Evolutionary conservation across 2,329 filamentous ascomycete genomes (phyloP), one percentile per base, ranked within the genome.

Genomic region (Ophiocordyceps unilateralis): DNA sequence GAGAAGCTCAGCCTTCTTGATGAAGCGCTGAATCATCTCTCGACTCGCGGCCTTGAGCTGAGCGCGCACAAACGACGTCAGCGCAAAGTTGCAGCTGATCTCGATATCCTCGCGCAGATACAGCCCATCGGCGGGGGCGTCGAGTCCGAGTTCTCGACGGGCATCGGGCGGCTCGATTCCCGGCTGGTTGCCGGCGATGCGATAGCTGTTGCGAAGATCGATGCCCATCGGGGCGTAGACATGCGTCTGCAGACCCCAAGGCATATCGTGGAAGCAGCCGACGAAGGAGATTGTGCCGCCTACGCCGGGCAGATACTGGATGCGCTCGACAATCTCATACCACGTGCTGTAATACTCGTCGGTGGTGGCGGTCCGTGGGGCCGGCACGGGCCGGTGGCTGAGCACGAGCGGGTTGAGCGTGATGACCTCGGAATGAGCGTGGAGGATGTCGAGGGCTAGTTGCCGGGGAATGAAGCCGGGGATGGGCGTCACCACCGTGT

Each of bases 291-390:
- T 79, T 53, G 74, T 73, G 54, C 76, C 71, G 21, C 77, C 77
- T 46, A 81, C 62, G 28, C 79, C 79, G 0, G 79, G 78, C 6
- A 82, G 62, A 50, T 76, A 74, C 55, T 81, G 78, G 46, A 83
- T 78, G 52, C 76, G 71, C 65, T 83, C 71, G 45, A 64, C 71
- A 53, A 83, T 82, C 58, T 83, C 77, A 57, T 83, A 83, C 79
- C 79, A 83, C 24, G 78, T 80, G 48, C 76, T 76, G 60, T 80
- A 83, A 61, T 70, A 83, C 58, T 83, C 79, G 59, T 83, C 79
- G 49, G 76, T 64, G 44, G 75, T 70, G 48, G 78, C 78, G 60
- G 79, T 68, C 60, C 76, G 77, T 23, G 79, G 79, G 2, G 79
- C 76, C 43, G 76, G 66, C 55, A 82, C 79, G 46, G 75, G 62